A percentile compares a stretch with the other conserved stretches of the same genome.
Evolutionary conservation across 371 early-diverging fungal genomes (phyloP).

Genomic region (Synchytrium microbalum): DNA sequence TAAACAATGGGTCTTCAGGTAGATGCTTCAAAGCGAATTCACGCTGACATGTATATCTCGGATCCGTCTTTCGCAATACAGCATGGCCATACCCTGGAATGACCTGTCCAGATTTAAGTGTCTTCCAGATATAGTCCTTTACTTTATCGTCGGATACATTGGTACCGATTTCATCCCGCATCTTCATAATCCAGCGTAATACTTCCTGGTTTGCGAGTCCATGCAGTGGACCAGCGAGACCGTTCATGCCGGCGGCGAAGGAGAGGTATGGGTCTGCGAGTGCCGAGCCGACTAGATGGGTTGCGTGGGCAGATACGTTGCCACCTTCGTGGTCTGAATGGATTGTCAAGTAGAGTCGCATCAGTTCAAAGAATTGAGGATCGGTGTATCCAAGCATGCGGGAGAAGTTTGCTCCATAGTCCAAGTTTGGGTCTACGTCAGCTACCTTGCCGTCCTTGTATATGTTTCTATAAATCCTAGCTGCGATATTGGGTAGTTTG

Average conservation of each 20-base stretch:
- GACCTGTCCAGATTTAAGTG: conserved; percentile 91
- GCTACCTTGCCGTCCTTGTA: conserved; percentile 93
- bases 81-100: conserved; percentile 99
- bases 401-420: conserved; percentile 94
- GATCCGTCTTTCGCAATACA: conserved; percentile 96
- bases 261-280: conserved; percentile 97
- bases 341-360: conserved; percentile 97
- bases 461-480: conserved; percentile 96
- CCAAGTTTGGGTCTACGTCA: conserved; percentile 70
- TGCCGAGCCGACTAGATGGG: conserved; percentile 93
- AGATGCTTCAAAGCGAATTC: conserved; percentile 98
- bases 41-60: conserved; percentile 96
- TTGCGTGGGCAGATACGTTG: conserved; percentile 75
- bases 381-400: conserved; percentile 83
- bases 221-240: conserved; percentile 98
- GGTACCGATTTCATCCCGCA: conserved; percentile 79
- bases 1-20: conserved; percentile 93
- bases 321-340: conserved; percentile 99
- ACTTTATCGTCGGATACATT: conserved; percentile 86
- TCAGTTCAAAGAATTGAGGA: conserved; percentile 90
- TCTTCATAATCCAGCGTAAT: conserved; percentile 91
- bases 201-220: conserved; percentile 99
- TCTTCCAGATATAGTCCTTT: conserved; percentile 93
- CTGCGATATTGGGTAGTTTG: conserved; percentile 93
- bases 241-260: conserved; percentile 95